phyloP scores from a whole-genome alignment of 768 basidiomycete genomes.

The Phylloporus rhodoxanthus region DNA sequence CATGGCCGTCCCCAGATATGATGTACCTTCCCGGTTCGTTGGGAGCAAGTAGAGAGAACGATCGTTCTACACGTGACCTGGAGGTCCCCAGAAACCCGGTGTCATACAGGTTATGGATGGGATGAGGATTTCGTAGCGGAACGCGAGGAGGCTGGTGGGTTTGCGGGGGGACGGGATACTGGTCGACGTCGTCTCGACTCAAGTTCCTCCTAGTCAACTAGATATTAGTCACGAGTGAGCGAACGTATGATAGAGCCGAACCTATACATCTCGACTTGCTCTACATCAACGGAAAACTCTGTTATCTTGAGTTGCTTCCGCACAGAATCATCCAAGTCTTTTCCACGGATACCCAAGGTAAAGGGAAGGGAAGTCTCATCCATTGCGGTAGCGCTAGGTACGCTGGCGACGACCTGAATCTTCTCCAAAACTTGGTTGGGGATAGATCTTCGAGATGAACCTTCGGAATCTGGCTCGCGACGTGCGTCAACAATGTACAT shows the following conservation, averaged over 20 bases:
- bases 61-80: constrained; percentile 25
- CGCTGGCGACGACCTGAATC: constrained; percentile 57
- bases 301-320: constrained; percentile 53
- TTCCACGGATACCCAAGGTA: constrained; percentile 53
- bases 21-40: constrained; percentile 42
- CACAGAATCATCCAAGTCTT: constrained; percentile 42
- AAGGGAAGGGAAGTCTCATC: constrained; percentile 47
- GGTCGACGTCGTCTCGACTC: constrained; percentile 37
- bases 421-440: constrained; percentile 52
- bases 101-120: constrained; percentile 41
- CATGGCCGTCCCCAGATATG: constrained; percentile 45
- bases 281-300: constrained; percentile 50
- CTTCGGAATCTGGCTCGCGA: constrained; percentile 13
- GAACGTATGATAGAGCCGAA: constrained; percentile 28
- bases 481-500: constrained; percentile 43
- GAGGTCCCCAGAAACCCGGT: constrained; percentile 35
- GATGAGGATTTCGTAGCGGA: constrained; percentile 52
- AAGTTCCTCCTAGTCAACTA: constrained; percentile 34
- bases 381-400: constrained; percentile 50
- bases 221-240: constrained; percentile 7
- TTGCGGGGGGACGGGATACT: constrained; percentile 52
- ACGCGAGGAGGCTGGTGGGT: constrained; percentile 58
- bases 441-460: constrained; percentile 29
- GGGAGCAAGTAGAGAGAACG: constrained; percentile 46
- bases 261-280: constrained; percentile 66